Evolutionary conservation across 768 basidiomycete species (phyloP).

Genomic region (Gymnopilus dilepis): DNA sequence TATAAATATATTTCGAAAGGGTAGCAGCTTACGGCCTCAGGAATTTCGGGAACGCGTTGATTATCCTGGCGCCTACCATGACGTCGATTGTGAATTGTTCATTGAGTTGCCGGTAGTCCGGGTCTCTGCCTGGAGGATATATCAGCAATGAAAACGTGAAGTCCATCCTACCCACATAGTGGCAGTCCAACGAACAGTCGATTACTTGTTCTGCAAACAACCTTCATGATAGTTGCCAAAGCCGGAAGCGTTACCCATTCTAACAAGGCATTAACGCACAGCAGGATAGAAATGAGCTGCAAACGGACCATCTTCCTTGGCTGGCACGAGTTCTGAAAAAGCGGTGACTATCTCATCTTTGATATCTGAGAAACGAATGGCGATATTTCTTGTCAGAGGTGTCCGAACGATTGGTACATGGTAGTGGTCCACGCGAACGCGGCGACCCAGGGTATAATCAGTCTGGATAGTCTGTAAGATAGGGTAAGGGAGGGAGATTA

Average conservation of each 20-base stretch:
- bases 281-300: not conserved
- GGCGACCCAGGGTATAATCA: constrained; percentile 21
- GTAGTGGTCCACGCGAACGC: constrained; percentile 16
- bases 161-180: constrained; percentile 37
- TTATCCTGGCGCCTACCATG: constrained; percentile 10
- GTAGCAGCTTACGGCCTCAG: constrained; percentile 24
- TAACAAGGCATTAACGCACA: constrained; percentile 15
- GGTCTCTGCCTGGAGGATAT: constrained; percentile 22
- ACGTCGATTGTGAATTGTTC: constrained; percentile 25
- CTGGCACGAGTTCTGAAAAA: constrained; percentile 43
- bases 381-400: constrained; percentile 22
- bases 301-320: constrained; percentile 15
- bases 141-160: not conserved
- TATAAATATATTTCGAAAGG: not conserved
- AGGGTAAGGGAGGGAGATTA: not conserved
- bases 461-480: constrained; percentile 16
- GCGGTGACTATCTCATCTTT: constrained; percentile 51
- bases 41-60: constrained; percentile 23
- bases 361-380: constrained; percentile 22
- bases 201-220: constrained; percentile 45
- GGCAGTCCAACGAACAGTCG: constrained; percentile 53
- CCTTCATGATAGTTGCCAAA: constrained; percentile 34
- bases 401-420: constrained; percentile 21
- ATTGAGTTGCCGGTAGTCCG: constrained; percentile 25
- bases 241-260: constrained; percentile 42